A percentile compares a stretch with the other conserved stretches of the same genome.
Evolutionary conservation across 306 rosid genomes (phyloP).

Genomic region (Amphicarpaea edgeworthii): DNA sequence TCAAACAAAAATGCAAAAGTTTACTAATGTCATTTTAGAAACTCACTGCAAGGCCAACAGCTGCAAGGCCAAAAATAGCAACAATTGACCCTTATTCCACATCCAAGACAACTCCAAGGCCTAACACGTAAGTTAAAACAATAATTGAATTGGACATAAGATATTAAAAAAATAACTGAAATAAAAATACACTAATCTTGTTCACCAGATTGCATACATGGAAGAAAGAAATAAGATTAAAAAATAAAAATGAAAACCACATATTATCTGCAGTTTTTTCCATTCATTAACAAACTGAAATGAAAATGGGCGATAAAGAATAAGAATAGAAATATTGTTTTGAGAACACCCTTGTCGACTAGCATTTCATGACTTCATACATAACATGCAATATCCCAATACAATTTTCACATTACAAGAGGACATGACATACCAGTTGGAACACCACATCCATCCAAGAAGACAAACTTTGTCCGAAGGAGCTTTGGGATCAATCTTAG

Average conservation of each 20-base stretch:
- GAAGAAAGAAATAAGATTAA: not conserved
- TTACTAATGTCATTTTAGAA: constrained; percentile 32
- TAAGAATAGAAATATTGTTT: too few species aligned
- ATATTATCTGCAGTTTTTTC: not conserved
- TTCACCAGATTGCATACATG: not conserved
- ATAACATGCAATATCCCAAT: constrained; percentile 10
- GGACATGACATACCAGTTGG: constrained; percentile 55
- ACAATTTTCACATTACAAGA: not conserved
- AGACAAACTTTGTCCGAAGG: constrained; percentile 93
- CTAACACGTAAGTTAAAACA: constrained; percentile 45
- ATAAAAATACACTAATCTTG: constrained; percentile 25
- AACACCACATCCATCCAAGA: constrained; percentile 96
- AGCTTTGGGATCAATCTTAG: constrained; percentile 87
- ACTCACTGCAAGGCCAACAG: constrained; percentile 96
- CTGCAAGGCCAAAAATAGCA: constrained; percentile 93
- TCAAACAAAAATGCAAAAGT: constrained; percentile 35
- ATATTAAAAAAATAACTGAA: not conserved
- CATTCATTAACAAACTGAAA: not conserved
- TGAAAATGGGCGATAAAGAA: too few species aligned
- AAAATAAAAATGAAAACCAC: not conserved
- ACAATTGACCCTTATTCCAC: constrained; percentile 90
- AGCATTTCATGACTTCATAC: not conserved
- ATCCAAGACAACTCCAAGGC: constrained; percentile 99
- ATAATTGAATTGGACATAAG: constrained; percentile 52
- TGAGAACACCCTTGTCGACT: constrained; percentile 12